phyloP scores from a whole-genome alignment of 1,139 yeast species.

The Kluyveromyces sp. region DNA sequence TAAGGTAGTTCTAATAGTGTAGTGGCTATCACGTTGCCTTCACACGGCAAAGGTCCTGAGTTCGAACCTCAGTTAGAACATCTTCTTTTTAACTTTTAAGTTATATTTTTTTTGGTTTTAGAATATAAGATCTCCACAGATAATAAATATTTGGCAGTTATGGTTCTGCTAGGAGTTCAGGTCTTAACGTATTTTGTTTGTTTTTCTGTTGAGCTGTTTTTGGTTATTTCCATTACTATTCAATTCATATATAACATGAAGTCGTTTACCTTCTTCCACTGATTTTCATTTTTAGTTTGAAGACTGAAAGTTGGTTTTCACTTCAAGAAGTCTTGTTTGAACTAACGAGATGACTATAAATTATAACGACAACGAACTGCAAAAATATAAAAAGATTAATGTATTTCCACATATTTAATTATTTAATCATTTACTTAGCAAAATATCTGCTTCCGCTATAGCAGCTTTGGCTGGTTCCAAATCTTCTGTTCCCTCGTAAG shows the following conservation, averaged over 20 bases:
- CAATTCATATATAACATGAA: no score
- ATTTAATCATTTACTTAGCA: constrained; percentile 8
- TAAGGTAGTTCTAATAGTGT: constrained; percentile 26
- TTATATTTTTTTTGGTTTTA: no score
- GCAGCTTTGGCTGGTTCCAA: constrained; percentile 22
- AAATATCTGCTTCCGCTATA: constrained; percentile 19
- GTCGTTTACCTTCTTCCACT: no score
- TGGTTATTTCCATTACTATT: background rate
- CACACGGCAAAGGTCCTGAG: constrained; percentile 34
- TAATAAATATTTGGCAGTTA: no score
- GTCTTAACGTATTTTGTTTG: no score
- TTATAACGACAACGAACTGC: no score
- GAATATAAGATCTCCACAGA: no score
- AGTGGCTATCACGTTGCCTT: constrained; percentile 33
- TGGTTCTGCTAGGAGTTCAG: background rate
- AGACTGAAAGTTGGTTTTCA: background rate
- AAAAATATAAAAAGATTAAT: no score
- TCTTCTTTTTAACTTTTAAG: constrained; percentile 6
- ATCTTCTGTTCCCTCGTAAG: constrained; percentile 37
- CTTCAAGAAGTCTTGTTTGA: no score
- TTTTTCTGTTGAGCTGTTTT: background rate
- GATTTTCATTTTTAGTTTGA: constrained; percentile 11
- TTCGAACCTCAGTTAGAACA: constrained; percentile 32
- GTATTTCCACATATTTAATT: background rate
- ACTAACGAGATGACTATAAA: background rate